Evolutionary conservation across 1,139 yeast species (phyloP).

Genomic region (Suhomyces guaymorum): DNA sequence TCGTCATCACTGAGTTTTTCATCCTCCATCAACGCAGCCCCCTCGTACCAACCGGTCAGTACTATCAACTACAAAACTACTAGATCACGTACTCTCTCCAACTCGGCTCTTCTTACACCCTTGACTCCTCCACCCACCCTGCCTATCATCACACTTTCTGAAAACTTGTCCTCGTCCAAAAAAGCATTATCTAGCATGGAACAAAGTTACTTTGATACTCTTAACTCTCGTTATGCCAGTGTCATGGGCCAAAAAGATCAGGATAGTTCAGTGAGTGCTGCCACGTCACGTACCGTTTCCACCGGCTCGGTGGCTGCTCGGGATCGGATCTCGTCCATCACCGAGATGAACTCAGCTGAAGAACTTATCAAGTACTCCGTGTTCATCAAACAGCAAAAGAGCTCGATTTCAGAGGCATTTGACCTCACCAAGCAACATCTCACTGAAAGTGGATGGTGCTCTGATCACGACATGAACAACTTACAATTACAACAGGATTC

Average conservation of each 20-base stretch:
- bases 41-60: constrained; percentile 4
- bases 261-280: neutral
- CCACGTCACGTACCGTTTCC: constrained; percentile 2
- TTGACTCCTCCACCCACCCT: constrained; percentile 40
- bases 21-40: constrained; percentile 8
- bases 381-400: constrained; percentile 34
- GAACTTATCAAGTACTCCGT: constrained; percentile 36
- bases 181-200: constrained; percentile 36
- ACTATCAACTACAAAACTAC: constrained; percentile 10
- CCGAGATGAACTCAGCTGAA: constrained; percentile 29
- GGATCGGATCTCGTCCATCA: constrained; percentile 20
- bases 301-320: constrained; percentile 4
- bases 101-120: constrained; percentile 21
- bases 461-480: constrained; percentile 45
- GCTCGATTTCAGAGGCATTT: constrained; percentile 37
- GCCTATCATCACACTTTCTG: constrained; percentile 45
- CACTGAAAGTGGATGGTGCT: constrained; percentile 47
- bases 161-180: constrained; percentile 32
- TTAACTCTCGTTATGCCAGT: constrained; percentile 15
- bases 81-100: constrained; percentile 16
- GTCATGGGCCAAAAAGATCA: constrained; percentile 6
- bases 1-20: constrained; percentile 15
- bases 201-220: constrained; percentile 37
- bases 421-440: constrained; percentile 38
- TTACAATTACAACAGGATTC: constrained; percentile 39